Base-by-base conservation (phyloP, 2,329 filamentous ascomycete species). In the Talaromyces islandicus region DNA sequence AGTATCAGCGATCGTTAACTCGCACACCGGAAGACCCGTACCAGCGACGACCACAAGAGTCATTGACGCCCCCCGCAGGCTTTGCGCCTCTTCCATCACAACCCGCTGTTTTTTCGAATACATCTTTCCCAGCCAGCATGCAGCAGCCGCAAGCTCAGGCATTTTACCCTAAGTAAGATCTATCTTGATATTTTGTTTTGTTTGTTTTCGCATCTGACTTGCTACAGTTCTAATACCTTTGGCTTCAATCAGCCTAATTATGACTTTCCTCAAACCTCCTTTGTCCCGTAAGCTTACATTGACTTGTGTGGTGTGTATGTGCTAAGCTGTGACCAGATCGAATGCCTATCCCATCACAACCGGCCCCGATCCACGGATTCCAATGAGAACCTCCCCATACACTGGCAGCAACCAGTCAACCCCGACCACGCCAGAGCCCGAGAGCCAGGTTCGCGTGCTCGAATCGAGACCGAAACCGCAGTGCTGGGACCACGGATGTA, bases 401-500 rank as follows among this genome's bases (percentile, higher is more conserved):
- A 68, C 69, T 3, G 52, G 19, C 4, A 59, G 41, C 57, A 59
- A 54, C 52, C 54, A 59, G 25, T 24, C 29, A 2, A 52, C 29
- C 41, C 25, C 56, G 21, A 53, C 57, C 7, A 64, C 71, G 10
- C 69, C 74, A 59, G 75, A 76, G 24, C 69, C 69, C n/a, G 73
- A 75, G 27, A 76, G 76, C 54, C 74, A 85, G 65, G 86, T 90
- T 43, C 83, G 89, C 61, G 85, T 92, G 17, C 82, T 92, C 19
- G 88, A 89, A 72, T 87, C 86, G 67, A 84, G 90, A 65, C 91
- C 91, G n/a, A 96, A 96, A 77, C 92, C 92, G 52, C 91, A 96
- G 72, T 97, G 93, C 75, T 97, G 91, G 90, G 93, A 97, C 63
- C 93, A 97, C 70, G 93, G 92, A 11, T 97, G 93, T 80, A 96